These are phyloP conservation scores for Fusarium oxysporum DNA, from an alignment of 2,329 filamentous ascomycete species.

Conservation along the genomic window DNA sequence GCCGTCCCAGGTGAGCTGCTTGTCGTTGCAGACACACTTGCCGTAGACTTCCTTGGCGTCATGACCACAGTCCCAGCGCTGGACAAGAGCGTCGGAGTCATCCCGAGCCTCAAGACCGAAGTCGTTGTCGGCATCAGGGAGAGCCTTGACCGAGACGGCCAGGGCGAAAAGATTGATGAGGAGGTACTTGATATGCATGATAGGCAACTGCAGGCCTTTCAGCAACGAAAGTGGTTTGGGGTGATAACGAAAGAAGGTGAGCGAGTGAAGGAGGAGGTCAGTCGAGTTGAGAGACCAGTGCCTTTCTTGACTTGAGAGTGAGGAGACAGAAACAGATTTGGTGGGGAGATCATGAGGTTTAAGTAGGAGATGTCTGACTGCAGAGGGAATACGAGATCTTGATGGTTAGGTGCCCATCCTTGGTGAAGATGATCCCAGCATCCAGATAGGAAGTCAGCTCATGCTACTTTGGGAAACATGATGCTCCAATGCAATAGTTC, in stretches of 20 bases:
- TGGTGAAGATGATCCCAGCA: background rate
- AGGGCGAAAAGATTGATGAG: constrained; percentile 35
- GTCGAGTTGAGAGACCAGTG: constrained; percentile 21
- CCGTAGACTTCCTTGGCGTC: constrained; percentile 26
- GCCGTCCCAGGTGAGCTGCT: background rate
- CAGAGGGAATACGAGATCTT: constrained; percentile 11
- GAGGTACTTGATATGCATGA: constrained; percentile 39
- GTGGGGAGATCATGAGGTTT: constrained; percentile 26
- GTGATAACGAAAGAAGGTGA: constrained; percentile 9
- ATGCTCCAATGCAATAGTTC: constrained; percentile 27
- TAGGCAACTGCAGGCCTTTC: constrained; percentile 35
- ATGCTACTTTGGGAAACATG: constrained; percentile 30
- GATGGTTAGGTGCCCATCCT: background rate
- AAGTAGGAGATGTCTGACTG: constrained; percentile 15
- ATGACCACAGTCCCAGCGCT: constrained; percentile 17
- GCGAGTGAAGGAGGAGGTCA: constrained; percentile 25
- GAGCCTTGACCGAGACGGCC: constrained; percentile 37
- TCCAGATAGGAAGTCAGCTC: constrained; percentile 35
- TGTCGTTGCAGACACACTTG: constrained; percentile 21
- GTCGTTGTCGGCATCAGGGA: constrained; percentile 32
- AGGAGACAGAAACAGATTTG: background rate
- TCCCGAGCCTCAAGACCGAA: constrained; percentile 34
- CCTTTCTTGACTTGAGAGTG: constrained; percentile 37
- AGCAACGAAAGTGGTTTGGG: constrained; percentile 17
- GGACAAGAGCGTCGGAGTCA: constrained; percentile 13